These are phyloP conservation scores for Xerocomellus intermedius DNA, from an alignment of 768 basidiomycete genomes.

Conservation along the genomic window DNA sequence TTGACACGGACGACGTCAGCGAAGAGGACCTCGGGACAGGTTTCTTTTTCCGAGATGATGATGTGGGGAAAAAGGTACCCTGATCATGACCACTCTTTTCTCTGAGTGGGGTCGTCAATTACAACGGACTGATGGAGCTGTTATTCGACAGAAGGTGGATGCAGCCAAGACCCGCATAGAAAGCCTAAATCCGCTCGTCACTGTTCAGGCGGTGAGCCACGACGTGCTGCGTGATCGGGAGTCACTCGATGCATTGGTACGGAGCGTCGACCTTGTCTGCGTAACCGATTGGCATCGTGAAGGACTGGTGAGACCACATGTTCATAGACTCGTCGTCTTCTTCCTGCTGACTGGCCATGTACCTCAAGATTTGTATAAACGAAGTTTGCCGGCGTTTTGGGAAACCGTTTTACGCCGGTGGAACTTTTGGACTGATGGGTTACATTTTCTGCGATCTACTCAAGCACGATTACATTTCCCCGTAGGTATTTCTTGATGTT, in stretches of 20 bases:
- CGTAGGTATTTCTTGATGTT: conserved; percentile 52
- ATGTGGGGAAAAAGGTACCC: conserved; percentile 82
- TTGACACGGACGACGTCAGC: conserved; percentile 72
- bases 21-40: conserved; percentile 89
- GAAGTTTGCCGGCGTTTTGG: conserved; percentile 68
- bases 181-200: conserved; percentile 89
- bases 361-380: conserved; percentile 69
- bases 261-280: conserved; percentile 79
- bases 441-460: conserved; percentile 95
- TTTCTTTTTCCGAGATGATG: conserved; percentile 92
- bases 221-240: conserved; percentile 47
- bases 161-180: conserved; percentile 84
- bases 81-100: conserved; percentile 7
- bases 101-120: conserved; percentile 38
- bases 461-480: conserved; percentile 78
- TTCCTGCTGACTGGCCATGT: conserved; percentile 6
- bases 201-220: conserved; percentile 65
- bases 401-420: conserved; percentile 90
- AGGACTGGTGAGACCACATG: conserved; percentile 56
- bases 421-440: conserved; percentile 85
- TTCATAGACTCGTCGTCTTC: not conserved
- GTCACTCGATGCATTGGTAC: conserved; percentile 57
- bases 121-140: conserved; percentile 32
- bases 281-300: conserved; percentile 76
- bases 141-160: conserved; percentile 65